Conservation (phyloP, 2,329 filamentous ascomycete genomes). For the Atkinsonella hypoxylon region DNA sequence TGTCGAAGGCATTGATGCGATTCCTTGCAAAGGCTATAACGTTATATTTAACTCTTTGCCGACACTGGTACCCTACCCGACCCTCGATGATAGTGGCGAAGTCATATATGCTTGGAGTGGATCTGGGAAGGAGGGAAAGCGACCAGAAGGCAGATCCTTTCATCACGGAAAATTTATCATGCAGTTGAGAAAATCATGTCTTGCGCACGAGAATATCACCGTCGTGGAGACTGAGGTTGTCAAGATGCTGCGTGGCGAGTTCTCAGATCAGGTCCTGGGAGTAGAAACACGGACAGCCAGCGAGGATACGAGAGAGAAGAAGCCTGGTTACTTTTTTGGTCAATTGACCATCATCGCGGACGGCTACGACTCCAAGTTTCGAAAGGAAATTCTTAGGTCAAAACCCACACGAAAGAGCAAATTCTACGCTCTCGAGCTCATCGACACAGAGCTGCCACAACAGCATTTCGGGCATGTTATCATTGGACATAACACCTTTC, state of each 20-base stretch:
- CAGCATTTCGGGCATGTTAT: constrained; percentile 77
- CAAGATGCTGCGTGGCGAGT: constrained; percentile 58
- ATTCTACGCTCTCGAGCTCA: constrained; percentile 89
- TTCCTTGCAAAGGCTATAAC: constrained; percentile 75
- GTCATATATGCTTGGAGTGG: constrained; percentile 26
- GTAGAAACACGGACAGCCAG: constrained; percentile 62
- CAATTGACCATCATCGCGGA: constrained; percentile 81
- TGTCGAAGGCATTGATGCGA: constrained; percentile 78
- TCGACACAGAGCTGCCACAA: constrained; percentile 69
- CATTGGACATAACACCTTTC: constrained; percentile 55
- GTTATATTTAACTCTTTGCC: constrained; percentile 68
- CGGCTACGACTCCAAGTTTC: constrained; percentile 86
- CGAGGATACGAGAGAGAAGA: constrained; percentile 41
- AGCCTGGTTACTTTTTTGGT: constrained; percentile 71
- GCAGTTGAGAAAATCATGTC: constrained; percentile 64
- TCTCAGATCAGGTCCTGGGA: constrained; percentile 64
- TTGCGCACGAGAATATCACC: constrained; percentile 69
- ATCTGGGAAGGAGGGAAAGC: constrained; percentile 24
- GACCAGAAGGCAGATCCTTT: constrained; percentile 63
- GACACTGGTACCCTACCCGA: constrained; percentile 70
- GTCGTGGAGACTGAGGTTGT: constrained; percentile 83
- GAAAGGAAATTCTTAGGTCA: constrained; percentile 59
- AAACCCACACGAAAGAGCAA: constrained; percentile 65
- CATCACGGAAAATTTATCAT: constrained; percentile 92
- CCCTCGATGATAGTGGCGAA: constrained; percentile 36